Evolutionary conservation across 306 rosid genomes (phyloP), one percentile per base, ranked within the genome.

Genomic region (Inga laurina): DNA sequence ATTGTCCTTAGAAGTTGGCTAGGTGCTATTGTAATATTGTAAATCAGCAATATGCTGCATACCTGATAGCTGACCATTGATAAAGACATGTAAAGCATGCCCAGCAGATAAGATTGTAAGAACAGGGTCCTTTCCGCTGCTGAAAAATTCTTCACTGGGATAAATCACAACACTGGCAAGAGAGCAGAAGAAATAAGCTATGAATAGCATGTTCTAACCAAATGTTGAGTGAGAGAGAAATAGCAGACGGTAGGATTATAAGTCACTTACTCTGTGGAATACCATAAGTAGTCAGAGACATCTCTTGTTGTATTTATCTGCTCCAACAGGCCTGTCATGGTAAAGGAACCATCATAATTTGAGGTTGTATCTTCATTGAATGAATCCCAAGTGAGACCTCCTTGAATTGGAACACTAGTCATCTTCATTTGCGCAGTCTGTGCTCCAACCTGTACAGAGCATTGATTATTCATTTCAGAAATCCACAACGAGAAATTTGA

Each of bases 221-320:
- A 24, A 34, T 14, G 49, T 35, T 48, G 49, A 8, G 39, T 10
- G 75, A 49, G 67, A 74, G 61, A 59, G 1, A 30, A 56, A 79
- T 59, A 51, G n/a, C 22, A 64, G 3, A 61, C 44, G 8, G 52
- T 45, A 68, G 61, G 21, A 76, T 61, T 65, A 43, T 46, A 35
- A 70, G 79, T 72, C 79, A 96, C 99, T 94, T 87, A 96, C 99
- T 96, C 99, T 86, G 99, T 96, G 62, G 92, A 81, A 91, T 96
- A 96, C 99, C 99, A 96, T 92, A 96, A 85, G 84, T 96, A 94
- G 80, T 96, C 99, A 39, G 99, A 86, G 66, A 88, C 81, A 86
- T 96, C 99, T 82, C 99, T 90, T 48, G 99, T 96, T 82, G 94
- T 90, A 87, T 96, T 96, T 82, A 96, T 85, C 90, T 96, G 99